Conservation (phyloP, 1,139 yeast species). For the Wickerhamomyces sp. region DNA sequence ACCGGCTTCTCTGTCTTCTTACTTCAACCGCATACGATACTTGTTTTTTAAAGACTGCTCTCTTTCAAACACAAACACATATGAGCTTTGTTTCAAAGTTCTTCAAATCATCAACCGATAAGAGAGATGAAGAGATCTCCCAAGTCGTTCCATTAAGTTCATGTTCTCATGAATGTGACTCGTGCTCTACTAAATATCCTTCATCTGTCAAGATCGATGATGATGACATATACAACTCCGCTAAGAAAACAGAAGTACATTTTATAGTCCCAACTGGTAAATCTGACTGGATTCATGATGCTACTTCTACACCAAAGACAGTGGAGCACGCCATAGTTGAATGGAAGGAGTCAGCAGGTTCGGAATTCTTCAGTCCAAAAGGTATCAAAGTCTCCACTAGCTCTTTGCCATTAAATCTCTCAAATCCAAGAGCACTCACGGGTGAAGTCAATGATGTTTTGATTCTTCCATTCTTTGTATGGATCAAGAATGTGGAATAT, state of each 20-base stretch:
- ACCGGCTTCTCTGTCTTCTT: too few species aligned
- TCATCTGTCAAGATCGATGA: constrained; percentile 50
- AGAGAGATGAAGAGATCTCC: constrained; percentile 28
- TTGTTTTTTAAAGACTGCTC: too few species aligned
- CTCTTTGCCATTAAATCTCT: constrained; percentile 41
- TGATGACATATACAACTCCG: constrained; percentile 61
- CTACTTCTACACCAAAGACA: constrained; percentile 48
- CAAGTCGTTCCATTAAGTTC: constrained; percentile 37
- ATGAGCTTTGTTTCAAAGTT: neutral
- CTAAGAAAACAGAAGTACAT: constrained; percentile 66
- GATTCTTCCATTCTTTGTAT: constrained; percentile 74
- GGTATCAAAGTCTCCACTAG: constrained; percentile 46
- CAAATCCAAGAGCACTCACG: constrained; percentile 37
- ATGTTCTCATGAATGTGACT: constrained; percentile 45
- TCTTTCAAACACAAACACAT: too few species aligned
- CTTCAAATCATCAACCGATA: neutral
- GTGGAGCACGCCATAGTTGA: constrained; percentile 44
- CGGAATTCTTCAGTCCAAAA: constrained; percentile 26
- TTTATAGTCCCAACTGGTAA: constrained; percentile 78
- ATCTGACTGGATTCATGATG: constrained; percentile 80
- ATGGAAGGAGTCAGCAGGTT: constrained; percentile 38
- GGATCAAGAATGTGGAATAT: constrained; percentile 50
- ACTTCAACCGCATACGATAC: too few species aligned
- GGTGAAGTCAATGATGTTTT: constrained; percentile 52
- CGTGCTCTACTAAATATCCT: constrained; percentile 52